Evolutionary conservation across 2,329 filamentous ascomycete genomes (phyloP).

Genomic region (Aspergillus sp.): DNA sequence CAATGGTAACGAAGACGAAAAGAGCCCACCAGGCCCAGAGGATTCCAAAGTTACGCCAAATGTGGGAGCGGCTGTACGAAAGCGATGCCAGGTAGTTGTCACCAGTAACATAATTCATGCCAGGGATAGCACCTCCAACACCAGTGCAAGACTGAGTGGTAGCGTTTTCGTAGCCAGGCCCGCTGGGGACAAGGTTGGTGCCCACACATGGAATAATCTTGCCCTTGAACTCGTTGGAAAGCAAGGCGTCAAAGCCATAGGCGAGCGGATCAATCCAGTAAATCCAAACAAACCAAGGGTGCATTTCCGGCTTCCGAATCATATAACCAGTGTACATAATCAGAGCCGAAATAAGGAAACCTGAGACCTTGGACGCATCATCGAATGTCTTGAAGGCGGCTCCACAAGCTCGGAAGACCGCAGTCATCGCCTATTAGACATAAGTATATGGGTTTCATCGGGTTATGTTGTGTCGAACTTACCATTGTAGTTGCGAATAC

Average conservation of each 20-base stretch:
- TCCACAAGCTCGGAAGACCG: slow-evolving; percentile 57
- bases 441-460: slow-evolving; percentile 12
- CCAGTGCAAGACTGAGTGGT: slow-evolving; percentile 45
- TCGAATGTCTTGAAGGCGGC: slow-evolving; percentile 59
- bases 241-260: slow-evolving; percentile 40
- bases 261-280: slow-evolving; percentile 42
- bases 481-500: slow-evolving; percentile 54
- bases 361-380: slow-evolving; percentile 56
- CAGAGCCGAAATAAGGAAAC: slow-evolving; percentile 36
- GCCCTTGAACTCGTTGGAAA: slow-evolving; percentile 38
- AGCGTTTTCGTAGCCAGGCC: slow-evolving; percentile 30
- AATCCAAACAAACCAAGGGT: slow-evolving; percentile 54
- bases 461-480: slow-evolving; percentile 17
- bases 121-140: slow-evolving; percentile 55
- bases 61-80: slow-evolving; percentile 51
- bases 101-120: slow-evolving; percentile 53
- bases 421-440: slow-evolving; percentile 52
- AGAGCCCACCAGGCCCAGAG: slow-evolving; percentile 64
- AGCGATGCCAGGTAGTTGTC: slow-evolving; percentile 60
- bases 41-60: slow-evolving; percentile 64
- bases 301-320: slow-evolving; percentile 49
- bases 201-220: slow-evolving; percentile 38
- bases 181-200: slow-evolving; percentile 35
- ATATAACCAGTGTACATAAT: slow-evolving; percentile 46
- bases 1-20: slow-evolving; percentile 59